A percentile compares a stretch with the other conserved stretches of the same genome.
phyloP scores from a whole-genome alignment of 2,329 filamentous ascomycete genomes.

The Colletotrichum acutatum region DNA sequence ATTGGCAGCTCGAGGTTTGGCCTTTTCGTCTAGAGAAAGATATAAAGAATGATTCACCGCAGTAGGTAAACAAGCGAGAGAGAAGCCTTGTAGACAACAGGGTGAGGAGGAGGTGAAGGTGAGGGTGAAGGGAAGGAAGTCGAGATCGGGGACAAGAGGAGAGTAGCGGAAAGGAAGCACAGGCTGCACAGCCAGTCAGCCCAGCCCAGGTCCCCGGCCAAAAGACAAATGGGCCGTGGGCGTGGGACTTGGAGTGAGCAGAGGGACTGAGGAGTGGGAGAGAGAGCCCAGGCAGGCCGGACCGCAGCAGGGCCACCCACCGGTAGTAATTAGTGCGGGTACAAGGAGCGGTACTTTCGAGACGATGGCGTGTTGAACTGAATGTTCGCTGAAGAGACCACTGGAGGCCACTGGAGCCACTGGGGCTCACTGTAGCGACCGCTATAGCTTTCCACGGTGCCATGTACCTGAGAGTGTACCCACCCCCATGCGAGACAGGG shows the following conservation, averaged over 20 bases:
- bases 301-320: slow-evolving; percentile 33
- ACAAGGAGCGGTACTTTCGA: not conserved
- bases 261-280: slow-evolving; percentile 3
- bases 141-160: slow-evolving; percentile 26
- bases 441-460: not conserved
- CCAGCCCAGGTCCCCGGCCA: slow-evolving; percentile 30
- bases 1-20: not conserved
- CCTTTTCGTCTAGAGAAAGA: slow-evolving; percentile 4
- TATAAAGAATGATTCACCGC: not conserved
- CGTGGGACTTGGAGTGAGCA: slow-evolving; percentile 14
- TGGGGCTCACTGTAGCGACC: not conserved
- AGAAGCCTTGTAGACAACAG: slow-evolving; percentile 14
- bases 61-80: slow-evolving; percentile 1
- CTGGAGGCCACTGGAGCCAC: slow-evolving; percentile 16
- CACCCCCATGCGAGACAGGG: slow-evolving; percentile 30
- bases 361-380: not conserved
- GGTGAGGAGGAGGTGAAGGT: slow-evolving; percentile 16
- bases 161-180: slow-evolving; percentile 15
- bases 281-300: slow-evolving; percentile 25
- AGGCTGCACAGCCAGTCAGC: slow-evolving; percentile 27
- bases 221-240: slow-evolving; percentile 15
- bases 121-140: slow-evolving; percentile 24
- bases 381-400: not conserved
- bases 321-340: slow-evolving; percentile 25
- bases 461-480: slow-evolving; percentile 12